Conservation (phyloP, 2,329 filamentous ascomycete species). For the Monilinia aucupariae region DNA sequence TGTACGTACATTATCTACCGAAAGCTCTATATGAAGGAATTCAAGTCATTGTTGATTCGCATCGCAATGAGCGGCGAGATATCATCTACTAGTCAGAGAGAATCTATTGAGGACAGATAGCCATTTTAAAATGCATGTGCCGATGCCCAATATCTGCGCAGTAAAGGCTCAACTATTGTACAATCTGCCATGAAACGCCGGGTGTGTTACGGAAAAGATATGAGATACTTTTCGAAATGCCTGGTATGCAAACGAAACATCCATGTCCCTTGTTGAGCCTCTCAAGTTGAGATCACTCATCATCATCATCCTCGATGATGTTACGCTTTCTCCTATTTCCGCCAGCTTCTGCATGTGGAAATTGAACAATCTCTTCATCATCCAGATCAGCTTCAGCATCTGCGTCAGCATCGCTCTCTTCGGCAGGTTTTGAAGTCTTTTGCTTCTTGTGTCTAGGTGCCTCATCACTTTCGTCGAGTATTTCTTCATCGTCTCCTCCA, state of each 20-base stretch:
- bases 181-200: conserved; percentile 8
- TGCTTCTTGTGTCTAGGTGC: conserved; percentile 33
- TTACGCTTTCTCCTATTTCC: conserved; percentile 47
- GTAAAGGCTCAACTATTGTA: conserved; percentile 3
- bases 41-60: background rate
- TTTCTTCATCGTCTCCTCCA: conserved; percentile 45
- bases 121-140: background rate
- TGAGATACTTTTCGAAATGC: conserved; percentile 8
- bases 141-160: background rate
- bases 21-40: background rate
- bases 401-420: conserved; percentile 43
- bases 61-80: background rate
- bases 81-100: background rate
- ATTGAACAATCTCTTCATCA: conserved; percentile 41
- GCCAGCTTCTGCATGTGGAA: conserved; percentile 30
- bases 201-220: conserved; percentile 1
- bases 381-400: conserved; percentile 53
- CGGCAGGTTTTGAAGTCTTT: conserved; percentile 34
- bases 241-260: background rate
- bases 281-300: conserved; percentile 29
- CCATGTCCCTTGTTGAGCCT: background rate
- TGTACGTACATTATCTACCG: background rate
- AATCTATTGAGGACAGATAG: background rate
- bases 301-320: conserved; percentile 56
- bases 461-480: conserved; percentile 43